Evolutionary conservation across 176 grass and related monocot species (phyloP).

Genomic region (Cymbopogon citratus): DNA sequence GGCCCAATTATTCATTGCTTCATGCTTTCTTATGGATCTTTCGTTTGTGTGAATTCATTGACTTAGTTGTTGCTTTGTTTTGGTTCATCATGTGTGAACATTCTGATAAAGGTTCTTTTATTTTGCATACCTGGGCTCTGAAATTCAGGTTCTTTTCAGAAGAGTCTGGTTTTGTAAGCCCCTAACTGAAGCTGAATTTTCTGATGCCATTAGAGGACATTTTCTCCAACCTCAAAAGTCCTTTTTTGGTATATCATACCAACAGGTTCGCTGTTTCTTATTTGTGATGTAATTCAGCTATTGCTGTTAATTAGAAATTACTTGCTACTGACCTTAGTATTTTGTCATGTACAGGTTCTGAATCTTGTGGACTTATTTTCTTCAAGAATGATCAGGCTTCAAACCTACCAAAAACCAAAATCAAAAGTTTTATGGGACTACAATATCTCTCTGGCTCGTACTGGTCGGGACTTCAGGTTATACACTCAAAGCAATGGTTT

Average conservation of each 20-base stretch:
- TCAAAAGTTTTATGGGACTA: slow-evolving; percentile 39
- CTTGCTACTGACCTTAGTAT: slow-evolving; percentile 31
- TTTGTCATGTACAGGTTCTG: slow-evolving; percentile 50
- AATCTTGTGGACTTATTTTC: slow-evolving; percentile 50
- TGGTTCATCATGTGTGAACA: background rate
- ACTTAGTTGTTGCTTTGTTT: background rate
- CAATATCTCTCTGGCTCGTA: slow-evolving; percentile 37
- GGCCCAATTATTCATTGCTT: background rate
- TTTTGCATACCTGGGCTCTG: slow-evolving; percentile 8
- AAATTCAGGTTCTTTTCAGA: slow-evolving; percentile 56
- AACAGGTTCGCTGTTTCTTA: slow-evolving; percentile 42
- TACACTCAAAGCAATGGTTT: background rate
- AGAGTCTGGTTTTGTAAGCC: slow-evolving; percentile 67
- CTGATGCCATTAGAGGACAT: slow-evolving; percentile 34
- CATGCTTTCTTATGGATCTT: background rate
- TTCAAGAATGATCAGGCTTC: slow-evolving; percentile 43
- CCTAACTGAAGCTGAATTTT: slow-evolving; percentile 48
- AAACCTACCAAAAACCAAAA: slow-evolving; percentile 33
- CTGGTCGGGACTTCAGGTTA: slow-evolving; percentile 22
- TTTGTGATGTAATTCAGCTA: slow-evolving; percentile 3
- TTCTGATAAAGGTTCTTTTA: slow-evolving; percentile 9
- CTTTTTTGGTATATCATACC: slow-evolving; percentile 50
- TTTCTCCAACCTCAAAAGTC: slow-evolving; percentile 37
- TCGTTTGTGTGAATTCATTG: background rate
- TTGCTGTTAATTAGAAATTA: background rate